Conservation (phyloP, 768 basidiomycete species). For the Rhizopogon roseolus region DNA sequence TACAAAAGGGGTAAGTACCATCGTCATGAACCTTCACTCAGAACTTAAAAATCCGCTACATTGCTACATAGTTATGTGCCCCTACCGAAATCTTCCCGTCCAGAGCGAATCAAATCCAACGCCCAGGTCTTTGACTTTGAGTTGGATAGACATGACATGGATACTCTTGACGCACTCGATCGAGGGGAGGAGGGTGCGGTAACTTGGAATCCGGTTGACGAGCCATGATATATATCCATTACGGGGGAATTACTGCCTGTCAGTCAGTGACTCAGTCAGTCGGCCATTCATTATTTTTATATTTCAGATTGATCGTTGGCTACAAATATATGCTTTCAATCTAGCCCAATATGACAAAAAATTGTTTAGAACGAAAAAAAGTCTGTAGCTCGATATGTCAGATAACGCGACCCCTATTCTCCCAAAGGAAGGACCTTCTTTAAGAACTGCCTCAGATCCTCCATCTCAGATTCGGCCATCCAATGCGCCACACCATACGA, state of each 20-base stretch:
- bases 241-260: neutral
- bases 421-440: constrained; percentile 44
- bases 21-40: neutral
- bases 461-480: constrained; percentile 54
- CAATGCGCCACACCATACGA: constrained; percentile 67
- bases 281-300: too few relatives aligned
- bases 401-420: neutral
- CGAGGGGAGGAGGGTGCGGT: constrained; percentile 63
- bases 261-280: neutral
- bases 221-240: constrained; percentile 2
- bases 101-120: constrained; percentile 67
- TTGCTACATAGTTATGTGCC: constrained; percentile 72
- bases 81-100: constrained; percentile 72
- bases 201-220: constrained; percentile 78
- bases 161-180: constrained; percentile 60
- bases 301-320: neutral
- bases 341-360: neutral
- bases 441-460: constrained; percentile 64
- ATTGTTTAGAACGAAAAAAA: neutral
- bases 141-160: constrained; percentile 59
- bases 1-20: constrained; percentile 32
- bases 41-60: neutral
- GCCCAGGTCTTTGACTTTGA: constrained; percentile 70
- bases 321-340: neutral
- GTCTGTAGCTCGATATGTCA: neutral